Conservation (phyloP, 352 stramenopile genomes). For the Phytophthora cryptogea region DNA sequence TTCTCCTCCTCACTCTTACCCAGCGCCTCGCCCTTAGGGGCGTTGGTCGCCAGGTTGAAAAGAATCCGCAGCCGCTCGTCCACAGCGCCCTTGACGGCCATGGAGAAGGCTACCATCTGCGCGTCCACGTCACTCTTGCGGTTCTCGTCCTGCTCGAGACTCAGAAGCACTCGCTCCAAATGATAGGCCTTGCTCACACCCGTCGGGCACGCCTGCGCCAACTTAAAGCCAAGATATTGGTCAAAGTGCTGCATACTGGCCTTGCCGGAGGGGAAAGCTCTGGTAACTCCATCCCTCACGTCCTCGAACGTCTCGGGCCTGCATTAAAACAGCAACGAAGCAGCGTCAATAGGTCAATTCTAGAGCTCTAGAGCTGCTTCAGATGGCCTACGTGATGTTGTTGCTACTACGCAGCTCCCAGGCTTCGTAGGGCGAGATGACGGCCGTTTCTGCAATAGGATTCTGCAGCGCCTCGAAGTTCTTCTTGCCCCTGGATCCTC, state of each 20-base stretch:
- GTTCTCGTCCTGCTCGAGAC: slow-evolving; percentile 55
- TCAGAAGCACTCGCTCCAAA: slow-evolving; percentile 76
- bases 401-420: slow-evolving; percentile 85
- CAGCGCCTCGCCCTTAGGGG: slow-evolving; percentile 28
- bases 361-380: not conserved
- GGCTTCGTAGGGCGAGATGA: slow-evolving; percentile 86
- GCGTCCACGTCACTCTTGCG: slow-evolving; percentile 72
- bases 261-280: slow-evolving; percentile 68
- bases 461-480: slow-evolving; percentile 79
- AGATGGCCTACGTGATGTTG: slow-evolving; percentile 63
- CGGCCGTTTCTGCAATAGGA: slow-evolving; percentile 69
- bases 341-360: not conserved
- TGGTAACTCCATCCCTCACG: slow-evolving; percentile 49
- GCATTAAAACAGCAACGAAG: slow-evolving; percentile 2
- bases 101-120: slow-evolving; percentile 80
- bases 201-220: slow-evolving; percentile 56
- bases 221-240: slow-evolving; percentile 75
- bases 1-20: slow-evolving; percentile 25
- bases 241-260: slow-evolving; percentile 79
- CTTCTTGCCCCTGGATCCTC: slow-evolving; percentile 72
- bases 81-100: slow-evolving; percentile 75
- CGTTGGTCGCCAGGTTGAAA: slow-evolving; percentile 67
- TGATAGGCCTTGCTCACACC: slow-evolving; percentile 76
- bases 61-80: slow-evolving; percentile 75
- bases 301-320: slow-evolving; percentile 59